These are phyloP conservation scores for Blepharisma stoltei DNA, from an alignment of 73 alveolate species.

Conservation along the genomic window DNA sequence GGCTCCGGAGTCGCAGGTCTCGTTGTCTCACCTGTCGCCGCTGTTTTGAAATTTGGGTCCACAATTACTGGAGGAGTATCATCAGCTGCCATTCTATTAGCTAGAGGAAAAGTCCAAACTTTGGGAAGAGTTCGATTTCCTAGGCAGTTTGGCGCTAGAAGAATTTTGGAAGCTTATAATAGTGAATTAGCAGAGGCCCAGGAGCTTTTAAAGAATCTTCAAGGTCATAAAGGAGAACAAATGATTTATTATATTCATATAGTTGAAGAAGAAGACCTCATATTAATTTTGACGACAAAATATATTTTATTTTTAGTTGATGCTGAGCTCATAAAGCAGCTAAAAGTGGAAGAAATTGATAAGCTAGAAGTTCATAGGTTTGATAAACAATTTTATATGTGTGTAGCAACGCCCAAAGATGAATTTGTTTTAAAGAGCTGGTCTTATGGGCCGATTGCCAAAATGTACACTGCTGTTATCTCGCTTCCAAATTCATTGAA, in stretches of 20 bases:
- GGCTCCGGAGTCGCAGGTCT: conserved; percentile 80
- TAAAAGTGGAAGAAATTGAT: too few relatives aligned
- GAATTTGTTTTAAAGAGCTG: too few relatives aligned
- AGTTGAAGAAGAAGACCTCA: not conserved
- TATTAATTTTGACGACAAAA: not conserved
- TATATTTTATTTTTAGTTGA: not conserved
- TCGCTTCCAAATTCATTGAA: too few relatives aligned
- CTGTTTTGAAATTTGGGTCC: conserved; percentile 65
- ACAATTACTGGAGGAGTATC: conserved; percentile 74
- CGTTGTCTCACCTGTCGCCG: conserved; percentile 68
- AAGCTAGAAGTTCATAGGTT: too few relatives aligned
- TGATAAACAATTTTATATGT: too few relatives aligned
- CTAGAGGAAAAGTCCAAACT: conserved; percentile 67
- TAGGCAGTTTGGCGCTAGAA: conserved; percentile 61
- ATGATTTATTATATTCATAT: conserved; percentile 3
- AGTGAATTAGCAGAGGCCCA: conserved; percentile 67
- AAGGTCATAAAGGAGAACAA: not conserved
- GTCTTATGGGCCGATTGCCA: too few relatives aligned
- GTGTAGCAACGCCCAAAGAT: too few relatives aligned
- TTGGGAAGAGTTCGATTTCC: conserved; percentile 86
- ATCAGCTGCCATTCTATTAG: conserved; percentile 62
- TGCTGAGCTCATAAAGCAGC: not conserved
- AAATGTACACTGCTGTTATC: too few relatives aligned
- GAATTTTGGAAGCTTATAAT: conserved; percentile 77
- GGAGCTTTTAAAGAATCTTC: conserved; percentile 47